Evolutionary conservation across 257 asterid genomes (phyloP).

Genomic region (Solanum chaucha): DNA sequence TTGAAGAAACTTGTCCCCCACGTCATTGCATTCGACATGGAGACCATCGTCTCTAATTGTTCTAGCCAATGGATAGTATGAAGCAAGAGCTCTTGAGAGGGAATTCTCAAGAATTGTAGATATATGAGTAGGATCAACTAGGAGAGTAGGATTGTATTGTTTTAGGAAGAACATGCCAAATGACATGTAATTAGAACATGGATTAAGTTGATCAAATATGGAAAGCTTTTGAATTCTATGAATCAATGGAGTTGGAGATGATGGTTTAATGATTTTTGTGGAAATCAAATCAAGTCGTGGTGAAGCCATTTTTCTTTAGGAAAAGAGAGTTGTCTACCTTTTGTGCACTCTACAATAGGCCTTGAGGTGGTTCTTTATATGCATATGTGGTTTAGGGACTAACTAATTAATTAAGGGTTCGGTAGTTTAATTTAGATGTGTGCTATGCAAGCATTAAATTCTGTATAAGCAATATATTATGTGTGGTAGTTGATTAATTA

Average conservation of each 20-base stretch:
- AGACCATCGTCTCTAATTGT: neutral
- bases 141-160: neutral
- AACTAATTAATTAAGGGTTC: no score
- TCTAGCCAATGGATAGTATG: constrained; percentile 5
- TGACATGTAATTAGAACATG: neutral
- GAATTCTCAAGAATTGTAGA: neutral
- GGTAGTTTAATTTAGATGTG: no score
- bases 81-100: neutral
- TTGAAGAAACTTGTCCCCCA: neutral
- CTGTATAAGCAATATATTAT: no score
- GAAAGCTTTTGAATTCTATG: neutral
- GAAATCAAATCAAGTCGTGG: neutral
- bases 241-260: neutral
- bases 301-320: neutral
- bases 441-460: no score
- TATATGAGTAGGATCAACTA: neutral
- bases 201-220: neutral
- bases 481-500: no score
- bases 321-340: neutral
- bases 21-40: neutral
- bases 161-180: neutral
- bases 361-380: neutral
- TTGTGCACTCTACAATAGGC: neutral
- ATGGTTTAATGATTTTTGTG: neutral
- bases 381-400: neutral